Evolutionary conservation across 768 basidiomycete species (phyloP), one percentile per base, ranked within the genome.

Genomic region (Lentinula aciculospora): DNA sequence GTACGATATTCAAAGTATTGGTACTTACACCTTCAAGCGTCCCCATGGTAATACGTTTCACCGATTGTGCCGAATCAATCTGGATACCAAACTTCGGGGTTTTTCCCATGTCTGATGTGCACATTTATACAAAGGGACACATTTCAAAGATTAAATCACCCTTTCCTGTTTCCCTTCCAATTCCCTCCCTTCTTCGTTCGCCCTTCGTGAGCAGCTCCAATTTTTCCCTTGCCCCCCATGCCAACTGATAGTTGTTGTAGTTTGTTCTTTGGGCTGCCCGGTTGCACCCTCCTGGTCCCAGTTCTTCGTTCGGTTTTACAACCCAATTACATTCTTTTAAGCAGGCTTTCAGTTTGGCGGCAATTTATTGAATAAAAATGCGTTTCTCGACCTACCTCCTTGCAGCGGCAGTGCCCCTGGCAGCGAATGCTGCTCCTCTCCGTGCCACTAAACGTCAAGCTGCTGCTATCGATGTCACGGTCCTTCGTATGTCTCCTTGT

Each of bases 221-320:
- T 34, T 48, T 25, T 57, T 32, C 23, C 4, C 17, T 27, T 46
- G 17, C 21, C 7, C 21, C 7, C 4, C 37, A 57, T 39, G 21
- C 29, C 48, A 6, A 57, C 48, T 28, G 19, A 21, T 54, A 39
- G 51, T 61, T 50, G 49, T 60, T 62, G 27, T 53, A 73, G 72
- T 67, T 70, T 75, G 77, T 74, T 70, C 58, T 75, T 73, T 77
- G 80, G 85, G 84, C 78, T 82, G 86, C 86, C 85, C 74, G 84
- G 86, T 77, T 73, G 87, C 85, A 78, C 81, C 81, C 75, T 44
- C 80, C 74, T 79, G 73, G 74, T 74, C 70, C 61, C 71, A 68
- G 67, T 65, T 61, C 64, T 72, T 68, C 64, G 62, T 68, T 70
- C 65, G 64, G 58, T 66, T 65, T 61, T 66, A 68, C 69, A 63